Evolutionary conservation across 352 stramenopile genomes (phyloP), one percentile per base, ranked within the genome.

Genomic region (Pythium aristosporum): DNA sequence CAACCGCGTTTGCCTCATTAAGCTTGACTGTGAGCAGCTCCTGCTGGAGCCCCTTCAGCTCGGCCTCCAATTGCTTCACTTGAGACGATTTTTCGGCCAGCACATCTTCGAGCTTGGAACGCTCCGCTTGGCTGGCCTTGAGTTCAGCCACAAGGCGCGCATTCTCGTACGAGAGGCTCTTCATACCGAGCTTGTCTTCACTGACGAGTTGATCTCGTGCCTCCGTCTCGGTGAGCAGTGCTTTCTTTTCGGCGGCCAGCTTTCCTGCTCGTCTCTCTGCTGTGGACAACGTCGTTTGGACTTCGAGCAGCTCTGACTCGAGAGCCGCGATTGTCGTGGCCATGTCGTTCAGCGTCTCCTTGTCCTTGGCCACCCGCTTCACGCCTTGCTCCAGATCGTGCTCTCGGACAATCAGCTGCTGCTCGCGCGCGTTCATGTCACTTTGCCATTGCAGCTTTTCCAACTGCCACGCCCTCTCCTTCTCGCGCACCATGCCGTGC

Each of bases 1-100:
- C 73, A 7, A 92, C 63, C 0, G 69, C 73, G 49, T 71, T 89
- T 2, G 77, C 79, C 53, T 89, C 80, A 0, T 74, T 57, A 30
- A 89, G 67, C 39, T 88, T 88, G 53, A 88, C 60, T 0, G 68
- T 59, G n/a, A 89, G 36, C 8, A 89, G 60, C 49, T 89, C 71
- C 30, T 88, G 69, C 32, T 91, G 78, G 2, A 85, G 47, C 5
- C 61, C 53, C 34, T 75, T 78, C 1, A 81, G 39, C 23, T 85
- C 71, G 0, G 23, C 16, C 32, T 71, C 41, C 20, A 73, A 30
- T 71, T 85, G n/a, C 74, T 59, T 37, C 5, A 32, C 28, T 3
- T 65, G 15, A 1, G 63, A 67, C 0, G 39, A 54, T 32, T 30
- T 57, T 16, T 69, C 63, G 3, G 55, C 50, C 2, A 71, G 18